Evolutionary conservation across 257 asterid species (phyloP).

Genomic region (Forsythia viridissima): DNA sequence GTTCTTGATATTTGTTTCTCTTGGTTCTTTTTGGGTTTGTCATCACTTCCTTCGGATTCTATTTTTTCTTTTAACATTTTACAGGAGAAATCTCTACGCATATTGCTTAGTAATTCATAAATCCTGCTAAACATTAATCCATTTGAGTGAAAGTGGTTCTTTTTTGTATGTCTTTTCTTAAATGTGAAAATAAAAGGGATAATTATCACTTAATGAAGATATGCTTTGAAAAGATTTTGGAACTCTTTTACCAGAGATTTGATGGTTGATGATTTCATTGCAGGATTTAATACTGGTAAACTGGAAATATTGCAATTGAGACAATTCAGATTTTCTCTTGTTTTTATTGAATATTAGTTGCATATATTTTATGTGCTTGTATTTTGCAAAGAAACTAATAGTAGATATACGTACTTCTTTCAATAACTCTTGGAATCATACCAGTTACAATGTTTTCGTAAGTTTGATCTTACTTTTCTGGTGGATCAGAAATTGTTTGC

Average conservation of each 20-base stretch:
- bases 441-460: background rate
- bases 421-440: constrained; percentile 1
- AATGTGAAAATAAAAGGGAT: background rate
- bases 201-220: background rate
- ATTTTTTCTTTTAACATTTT: background rate
- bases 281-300: constrained; percentile 26
- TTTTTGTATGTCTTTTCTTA: background rate
- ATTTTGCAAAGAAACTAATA: constrained; percentile 14
- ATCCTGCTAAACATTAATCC: background rate
- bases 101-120: too few species aligned
- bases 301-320: constrained; percentile 16
- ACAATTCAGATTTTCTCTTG: background rate
- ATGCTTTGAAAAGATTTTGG: background rate
- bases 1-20: background rate
- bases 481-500: constrained; percentile 16
- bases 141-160: background rate
- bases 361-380: background rate
- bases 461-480: constrained; percentile 16
- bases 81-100: background rate
- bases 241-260: background rate
- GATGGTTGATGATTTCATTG: constrained; percentile 12
- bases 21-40: background rate
- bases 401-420: constrained; percentile 18
- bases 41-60: background rate
- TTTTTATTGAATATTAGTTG: constrained; percentile 3